Evolutionary conservation across 257 asterid genomes (phyloP), one percentile per base, ranked within the genome.

Genomic region (Osmanthus fragrans): DNA sequence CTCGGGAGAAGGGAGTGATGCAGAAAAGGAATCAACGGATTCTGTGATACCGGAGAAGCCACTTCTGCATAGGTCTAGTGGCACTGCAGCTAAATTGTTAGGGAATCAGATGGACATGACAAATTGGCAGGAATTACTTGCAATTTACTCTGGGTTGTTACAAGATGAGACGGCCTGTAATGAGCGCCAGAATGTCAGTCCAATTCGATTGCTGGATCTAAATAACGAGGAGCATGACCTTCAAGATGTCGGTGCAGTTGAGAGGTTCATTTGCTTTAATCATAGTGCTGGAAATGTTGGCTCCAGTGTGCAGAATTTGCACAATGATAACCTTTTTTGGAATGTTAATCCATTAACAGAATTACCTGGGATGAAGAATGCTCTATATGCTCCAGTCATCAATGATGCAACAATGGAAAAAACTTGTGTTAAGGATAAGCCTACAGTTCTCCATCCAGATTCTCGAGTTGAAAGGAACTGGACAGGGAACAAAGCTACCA

Each of bases 331-430:
- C 68, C 76, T 80, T 54, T 79, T 80, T 58, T 72, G 21, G 79
- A 77, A 80, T 78, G 85, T 72, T 34, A 34, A 51, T 51, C 74
- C 92, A n/a, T 81, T 83, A 71, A 84, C 83, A 73, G 89, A 90
- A 39, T 65, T 90, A 66, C 36, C 85, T 71, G 81, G 84, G 40
- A 77, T 21, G 82, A 74, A 45, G 56, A 84, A 85, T 70, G 80
- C 81, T 19, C 68, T 33, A 15, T 45, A 13, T 34, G 66, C 69
- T 58, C 66, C 70, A 56, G 47, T 51, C 33, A 54, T 78, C 19
- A 75, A 72, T 67, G 86, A 74, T 51, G 27, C 75, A 18, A 73
- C 80, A n/a, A 51, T 77, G 58, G 79, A 64, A 45, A 73, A 72
- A 73, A 68, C 60, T 70, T 45, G 7, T 29, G 71, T 63, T 7